A percentile compares a stretch with the other conserved stretches of the same genome.
These are phyloP conservation scores for Stellera chamaejasme DNA, from an alignment of 345 rosid genomes.

Conservation along the genomic window DNA sequence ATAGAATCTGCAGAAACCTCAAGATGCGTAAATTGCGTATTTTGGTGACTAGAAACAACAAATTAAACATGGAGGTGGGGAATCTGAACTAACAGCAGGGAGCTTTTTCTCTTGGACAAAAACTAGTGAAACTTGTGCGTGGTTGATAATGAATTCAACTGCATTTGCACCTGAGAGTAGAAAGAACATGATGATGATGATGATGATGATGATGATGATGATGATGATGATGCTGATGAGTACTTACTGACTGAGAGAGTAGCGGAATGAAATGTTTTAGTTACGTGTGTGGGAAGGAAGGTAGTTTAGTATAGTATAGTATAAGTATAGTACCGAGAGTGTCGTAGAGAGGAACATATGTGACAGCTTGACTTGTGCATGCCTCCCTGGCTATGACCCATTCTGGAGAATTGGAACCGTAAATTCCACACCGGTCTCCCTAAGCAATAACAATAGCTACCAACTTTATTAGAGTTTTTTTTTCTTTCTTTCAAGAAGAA, in stretches of 20 bases:
- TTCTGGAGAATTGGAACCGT: slow-evolving; percentile 81
- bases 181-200: neutral
- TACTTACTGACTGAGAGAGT: too few relatives aligned
- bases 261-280: too few relatives aligned
- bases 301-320: neutral
- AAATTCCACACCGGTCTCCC: slow-evolving; percentile 88
- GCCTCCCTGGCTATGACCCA: slow-evolving; percentile 95
- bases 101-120: slow-evolving; percentile 78
- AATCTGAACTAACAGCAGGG: slow-evolving; percentile 46
- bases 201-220: too few relatives aligned
- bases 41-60: neutral
- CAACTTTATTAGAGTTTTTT: neutral
- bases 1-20: slow-evolving; percentile 45
- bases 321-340: slow-evolving; percentile 51
- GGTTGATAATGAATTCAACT: slow-evolving; percentile 88
- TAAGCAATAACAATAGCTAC: slow-evolving; percentile 10
- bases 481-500: neutral
- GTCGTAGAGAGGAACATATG: slow-evolving; percentile 81
- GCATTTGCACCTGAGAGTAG: slow-evolving; percentile 61
- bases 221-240: too few relatives aligned
- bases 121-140: slow-evolving; percentile 76
- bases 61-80: neutral
- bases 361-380: slow-evolving; percentile 66
- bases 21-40: slow-evolving; percentile 2
- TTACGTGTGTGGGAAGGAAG: too few relatives aligned